phyloP scores from a whole-genome alignment of 2,329 filamentous ascomycete genomes.

The Lachnellula arida region DNA sequence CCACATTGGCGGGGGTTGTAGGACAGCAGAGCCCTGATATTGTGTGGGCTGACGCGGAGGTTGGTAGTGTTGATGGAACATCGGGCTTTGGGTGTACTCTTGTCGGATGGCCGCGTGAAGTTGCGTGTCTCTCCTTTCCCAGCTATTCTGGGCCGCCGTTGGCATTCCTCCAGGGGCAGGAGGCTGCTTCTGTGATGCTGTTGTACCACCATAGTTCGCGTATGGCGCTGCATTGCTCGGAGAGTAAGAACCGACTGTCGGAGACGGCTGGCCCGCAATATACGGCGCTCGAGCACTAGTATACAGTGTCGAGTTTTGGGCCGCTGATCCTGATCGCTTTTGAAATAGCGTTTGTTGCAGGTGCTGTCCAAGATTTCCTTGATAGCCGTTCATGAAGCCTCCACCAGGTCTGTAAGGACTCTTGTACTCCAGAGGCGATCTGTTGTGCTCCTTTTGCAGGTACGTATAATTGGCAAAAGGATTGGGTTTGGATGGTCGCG shows the following conservation, averaged over 20 bases:
- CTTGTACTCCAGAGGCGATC: slow-evolving; percentile 51
- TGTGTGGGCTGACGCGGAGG: slow-evolving; percentile 12
- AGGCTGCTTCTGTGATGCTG: slow-evolving; percentile 10
- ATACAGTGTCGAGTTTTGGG: slow-evolving; percentile 8
- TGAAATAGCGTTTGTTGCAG: slow-evolving; percentile 27
- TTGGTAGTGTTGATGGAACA: slow-evolving; percentile 24
- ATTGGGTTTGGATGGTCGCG: slow-evolving; percentile 14
- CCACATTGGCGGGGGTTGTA: slow-evolving; percentile 21
- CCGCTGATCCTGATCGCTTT: slow-evolving; percentile 7
- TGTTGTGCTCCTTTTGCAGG: slow-evolving; percentile 56
- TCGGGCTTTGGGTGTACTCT: slow-evolving; percentile 22
- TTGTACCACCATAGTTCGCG: slow-evolving; percentile 5
- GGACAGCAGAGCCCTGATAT: slow-evolving; percentile 10
- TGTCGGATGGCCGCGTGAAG: slow-evolving; percentile 38
- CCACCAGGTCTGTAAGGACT: slow-evolving; percentile 53
- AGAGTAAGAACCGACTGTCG: background rate
- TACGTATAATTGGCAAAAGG: slow-evolving; percentile 40
- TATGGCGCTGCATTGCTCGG: slow-evolving; percentile 3
- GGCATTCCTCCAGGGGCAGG: slow-evolving; percentile 8
- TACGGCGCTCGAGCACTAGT: slow-evolving; percentile 9
- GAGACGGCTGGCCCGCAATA: slow-evolving; percentile 3
- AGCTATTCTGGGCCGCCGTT: slow-evolving; percentile 9
- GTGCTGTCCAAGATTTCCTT: slow-evolving; percentile 37
- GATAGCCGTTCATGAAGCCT: slow-evolving; percentile 58
- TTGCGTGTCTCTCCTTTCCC: slow-evolving; percentile 26